Conservation (phyloP, 2,329 filamentous ascomycete species). For the Exophiala sp. region DNA sequence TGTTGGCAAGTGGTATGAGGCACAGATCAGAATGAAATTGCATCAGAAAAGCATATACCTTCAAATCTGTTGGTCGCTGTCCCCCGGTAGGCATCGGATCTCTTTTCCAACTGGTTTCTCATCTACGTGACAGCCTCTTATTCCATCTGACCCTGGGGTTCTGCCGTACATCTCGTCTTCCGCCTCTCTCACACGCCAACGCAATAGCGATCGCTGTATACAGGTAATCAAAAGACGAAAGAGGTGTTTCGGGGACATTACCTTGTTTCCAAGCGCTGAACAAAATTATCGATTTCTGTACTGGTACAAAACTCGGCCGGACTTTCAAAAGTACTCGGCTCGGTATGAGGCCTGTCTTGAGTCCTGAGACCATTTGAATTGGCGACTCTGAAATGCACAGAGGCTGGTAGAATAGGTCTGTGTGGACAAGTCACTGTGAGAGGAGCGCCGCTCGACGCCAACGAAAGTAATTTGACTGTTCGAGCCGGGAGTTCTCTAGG, state of each 20-base stretch:
- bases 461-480: too few species aligned
- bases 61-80: neutral
- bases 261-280: neutral
- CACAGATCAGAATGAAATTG: constrained; percentile 1
- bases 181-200: too few species aligned
- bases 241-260: neutral
- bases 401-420: neutral
- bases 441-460: too few species aligned
- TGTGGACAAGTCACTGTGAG: too few species aligned
- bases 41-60: neutral
- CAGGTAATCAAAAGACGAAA: too few species aligned
- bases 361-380: neutral
- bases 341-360: neutral
- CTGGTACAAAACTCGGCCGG: constrained; percentile 2
- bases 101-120: too few species aligned
- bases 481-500: too few species aligned
- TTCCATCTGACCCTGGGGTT: too few species aligned
- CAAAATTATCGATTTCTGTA: neutral
- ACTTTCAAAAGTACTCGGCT: neutral
- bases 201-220: too few species aligned
- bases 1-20: neutral
- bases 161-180: too few species aligned
- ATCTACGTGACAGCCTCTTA: too few species aligned
- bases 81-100: too few species aligned
- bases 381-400: neutral